These are phyloP conservation scores for Discostella pseudostelligera DNA, from an alignment of 108 stramenopile species.

Conservation along the genomic window DNA sequence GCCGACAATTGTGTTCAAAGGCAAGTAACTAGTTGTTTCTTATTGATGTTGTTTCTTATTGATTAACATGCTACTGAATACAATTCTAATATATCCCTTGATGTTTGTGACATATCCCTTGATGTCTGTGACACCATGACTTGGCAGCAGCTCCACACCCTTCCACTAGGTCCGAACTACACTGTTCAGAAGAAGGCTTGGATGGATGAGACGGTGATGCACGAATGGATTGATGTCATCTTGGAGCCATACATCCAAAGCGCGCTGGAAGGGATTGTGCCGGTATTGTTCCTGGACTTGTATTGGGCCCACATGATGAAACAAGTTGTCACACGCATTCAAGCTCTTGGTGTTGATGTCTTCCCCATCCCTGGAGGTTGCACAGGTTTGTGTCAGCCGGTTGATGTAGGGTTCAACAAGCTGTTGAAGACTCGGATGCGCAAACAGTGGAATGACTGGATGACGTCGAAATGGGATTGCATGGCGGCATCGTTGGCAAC, in stretches of 20 bases:
- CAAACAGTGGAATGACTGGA: not conserved
- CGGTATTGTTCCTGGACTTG: conserved; percentile 3
- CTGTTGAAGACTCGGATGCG: not conserved
- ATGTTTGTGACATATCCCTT: too few species aligned
- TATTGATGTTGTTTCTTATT: too few species aligned
- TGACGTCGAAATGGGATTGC: not conserved
- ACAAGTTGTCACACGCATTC: conserved; percentile 1
- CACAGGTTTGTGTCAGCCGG: conserved; percentile 15
- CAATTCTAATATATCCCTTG: too few species aligned
- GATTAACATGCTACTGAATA: too few species aligned
- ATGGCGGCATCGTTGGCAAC: not conserved
- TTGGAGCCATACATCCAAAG: not conserved
- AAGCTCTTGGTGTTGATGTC: conserved; percentile 8
- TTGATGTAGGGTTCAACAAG: conserved; percentile 16
- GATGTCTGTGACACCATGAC: too few species aligned
- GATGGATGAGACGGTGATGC: conserved; percentile 19
- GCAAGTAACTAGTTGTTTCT: too few species aligned
- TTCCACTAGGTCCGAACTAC: conserved; percentile 1
- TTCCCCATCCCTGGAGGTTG: conserved; percentile 26
- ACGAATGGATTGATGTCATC: conserved; percentile 10
- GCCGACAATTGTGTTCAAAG: too few species aligned
- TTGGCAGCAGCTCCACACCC: too few species aligned
- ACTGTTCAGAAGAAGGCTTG: conserved; percentile 9
- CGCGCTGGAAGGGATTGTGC: conserved; percentile 12
- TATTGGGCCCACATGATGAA: conserved; percentile 19